phyloP scores from a whole-genome alignment of 2,329 filamentous ascomycete species.

The Emmonsiellopsis sp. region DNA sequence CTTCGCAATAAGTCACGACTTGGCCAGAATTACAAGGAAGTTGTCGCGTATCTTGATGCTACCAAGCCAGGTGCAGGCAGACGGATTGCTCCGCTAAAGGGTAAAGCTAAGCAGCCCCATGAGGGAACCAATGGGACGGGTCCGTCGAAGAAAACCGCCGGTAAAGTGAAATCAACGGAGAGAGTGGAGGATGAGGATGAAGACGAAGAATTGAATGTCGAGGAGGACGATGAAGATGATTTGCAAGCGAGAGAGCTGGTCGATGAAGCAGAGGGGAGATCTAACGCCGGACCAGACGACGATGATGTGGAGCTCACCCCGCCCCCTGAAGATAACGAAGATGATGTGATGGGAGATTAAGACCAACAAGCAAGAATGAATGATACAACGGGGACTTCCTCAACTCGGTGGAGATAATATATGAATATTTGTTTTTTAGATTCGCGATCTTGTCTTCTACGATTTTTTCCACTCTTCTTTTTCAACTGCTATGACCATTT shows the following conservation, averaged over 20 bases:
- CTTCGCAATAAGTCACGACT: constrained; percentile 71
- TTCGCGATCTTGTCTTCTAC: too few relatives aligned
- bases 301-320: constrained; percentile 9
- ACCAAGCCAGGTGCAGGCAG: constrained; percentile 34
- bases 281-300: constrained; percentile 10
- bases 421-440: background rate
- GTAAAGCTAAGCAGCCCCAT: background rate
- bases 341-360: constrained; percentile 37
- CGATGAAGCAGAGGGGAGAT: constrained; percentile 25
- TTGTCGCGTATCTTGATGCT: constrained; percentile 71
- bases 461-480: background rate
- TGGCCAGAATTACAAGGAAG: constrained; percentile 76
- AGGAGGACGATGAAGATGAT: constrained; percentile 36
- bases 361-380: background rate
- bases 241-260: constrained; percentile 26
- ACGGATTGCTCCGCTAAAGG: constrained; percentile 2
- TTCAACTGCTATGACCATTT: background rate
- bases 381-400: background rate
- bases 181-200: constrained; percentile 35
- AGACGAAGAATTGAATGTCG: constrained; percentile 22
- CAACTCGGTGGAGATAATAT: background rate
- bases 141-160: constrained; percentile 12
- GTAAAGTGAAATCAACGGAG: constrained; percentile 29
- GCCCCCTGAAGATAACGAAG: constrained; percentile 25
- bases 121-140: constrained; percentile 3